Evolutionary conservation across 257 asterid genomes (phyloP), one percentile per base, ranked within the genome.

Genomic region (Leonotis leonurus): DNA sequence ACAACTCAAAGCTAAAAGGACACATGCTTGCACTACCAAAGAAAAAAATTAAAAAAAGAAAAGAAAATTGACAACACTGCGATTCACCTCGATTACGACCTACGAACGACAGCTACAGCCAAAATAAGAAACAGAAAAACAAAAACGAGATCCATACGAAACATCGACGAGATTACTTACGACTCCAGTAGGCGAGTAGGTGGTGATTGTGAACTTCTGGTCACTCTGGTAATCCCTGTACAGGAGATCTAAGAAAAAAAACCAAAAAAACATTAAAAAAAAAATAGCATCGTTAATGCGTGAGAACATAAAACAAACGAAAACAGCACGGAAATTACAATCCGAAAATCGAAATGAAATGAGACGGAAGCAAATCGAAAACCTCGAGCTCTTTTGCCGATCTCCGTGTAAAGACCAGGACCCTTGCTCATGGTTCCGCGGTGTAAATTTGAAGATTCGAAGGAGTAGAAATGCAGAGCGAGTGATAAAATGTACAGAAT

Each of bases 351-450:
- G 54, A 54, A 54, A n/a, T n/a, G n/a, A n/a, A n/a, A 60, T 6
- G 26, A 20, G 8, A 63, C 26, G 1, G 2, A 25, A 54, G 6
- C 22, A 54, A 57, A 64, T 30, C 40, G 46, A 26, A 33, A 46
- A 87, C 97, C 98, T 80, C 96, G 65, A 60, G 96, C 83, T 62
- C 69, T 83, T 70, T 85, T 90, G 78, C 97, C 97, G 66, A 90
- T 87, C 43, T 83, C 95, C 14, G 89, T 14, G 94, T 90, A 90
- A 39, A 90, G 86, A 27, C 96, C 97, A 27, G 96, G 98, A 60
- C 98, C 98, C 73, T 88, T 90, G 43, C 78, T 89, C 97, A 90
- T 90, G 70, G 41, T 74, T 70, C n/a, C 51, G n/a, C 39, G 40
- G 44, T 65, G 33, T 43, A 45, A 70, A 67, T 62, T 51, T 13